These are phyloP conservation scores for Ustilago hordei DNA, from an alignment of 1,284 basidiomycete genomes.

Conservation along the genomic window DNA sequence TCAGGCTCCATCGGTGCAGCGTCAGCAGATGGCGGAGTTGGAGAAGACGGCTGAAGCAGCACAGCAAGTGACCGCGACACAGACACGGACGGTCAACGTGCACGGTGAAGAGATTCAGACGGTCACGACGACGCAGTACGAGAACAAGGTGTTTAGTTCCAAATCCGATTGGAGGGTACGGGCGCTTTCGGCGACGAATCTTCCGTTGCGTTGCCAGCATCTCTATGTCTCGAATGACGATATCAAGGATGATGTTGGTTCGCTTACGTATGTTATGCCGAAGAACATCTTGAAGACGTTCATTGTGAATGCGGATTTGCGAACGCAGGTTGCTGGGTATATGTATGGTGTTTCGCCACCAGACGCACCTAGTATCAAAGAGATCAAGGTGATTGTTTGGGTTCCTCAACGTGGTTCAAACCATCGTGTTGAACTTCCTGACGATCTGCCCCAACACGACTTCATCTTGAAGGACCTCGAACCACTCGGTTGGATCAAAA, in stretches of 20 bases:
- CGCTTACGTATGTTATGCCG: slow-evolving; percentile 93
- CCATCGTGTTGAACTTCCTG: slow-evolving; percentile 88
- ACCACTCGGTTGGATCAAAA: slow-evolving; percentile 98
- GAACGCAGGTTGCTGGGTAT: slow-evolving; percentile 94
- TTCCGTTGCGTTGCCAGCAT: slow-evolving; percentile 94
- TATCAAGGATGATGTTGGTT: slow-evolving; percentile 94
- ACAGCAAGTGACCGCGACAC: slow-evolving; percentile 93
- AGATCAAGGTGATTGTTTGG: slow-evolving; percentile 96
- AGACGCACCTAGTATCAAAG: slow-evolving; percentile 98
- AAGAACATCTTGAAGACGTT: slow-evolving; percentile 98
- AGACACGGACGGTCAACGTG: slow-evolving; percentile 97
- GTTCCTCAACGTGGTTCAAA: slow-evolving; percentile 96
- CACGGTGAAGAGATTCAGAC: slow-evolving; percentile 97
- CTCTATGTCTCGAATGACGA: slow-evolving; percentile 99
- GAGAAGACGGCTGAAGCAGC: slow-evolving; percentile 93
- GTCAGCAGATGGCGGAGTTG: slow-evolving; percentile 99
- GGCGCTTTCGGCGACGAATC: slow-evolving; percentile 93
- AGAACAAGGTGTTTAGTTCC: slow-evolving; percentile 95
- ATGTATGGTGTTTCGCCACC: slow-evolving; percentile 91
- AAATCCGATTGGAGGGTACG: slow-evolving; percentile 99
- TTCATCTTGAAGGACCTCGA: slow-evolving; percentile 94
- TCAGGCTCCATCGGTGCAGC: slow-evolving; percentile 82
- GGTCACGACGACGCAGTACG: slow-evolving; percentile 97
- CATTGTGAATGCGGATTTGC: slow-evolving; percentile 90
- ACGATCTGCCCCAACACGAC: slow-evolving; percentile 88